These are phyloP conservation scores for Epichloe bromicola DNA, from an alignment of 2,329 filamentous ascomycete genomes.

Conservation along the genomic window DNA sequence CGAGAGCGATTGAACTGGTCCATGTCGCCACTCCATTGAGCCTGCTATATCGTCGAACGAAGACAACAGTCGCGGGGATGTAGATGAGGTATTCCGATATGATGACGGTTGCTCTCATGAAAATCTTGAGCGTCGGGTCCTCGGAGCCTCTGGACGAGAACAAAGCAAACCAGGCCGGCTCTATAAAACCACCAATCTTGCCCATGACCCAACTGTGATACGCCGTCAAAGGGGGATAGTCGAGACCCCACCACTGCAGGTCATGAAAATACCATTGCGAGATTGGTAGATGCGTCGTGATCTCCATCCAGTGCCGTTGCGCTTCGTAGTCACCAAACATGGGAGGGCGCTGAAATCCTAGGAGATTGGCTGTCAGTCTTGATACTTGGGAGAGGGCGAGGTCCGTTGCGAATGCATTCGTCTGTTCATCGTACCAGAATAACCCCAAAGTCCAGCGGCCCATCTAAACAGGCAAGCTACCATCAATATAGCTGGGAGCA, in stretches of 20 bases:
- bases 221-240: conserved; percentile 96
- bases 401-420: neutral
- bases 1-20: conserved; percentile 73
- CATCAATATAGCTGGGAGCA: conserved; percentile 80
- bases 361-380: neutral
- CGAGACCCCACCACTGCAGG: conserved; percentile 91
- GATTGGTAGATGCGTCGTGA: conserved; percentile 77
- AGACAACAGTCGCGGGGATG: conserved; percentile 73
- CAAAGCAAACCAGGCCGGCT: conserved; percentile 79
- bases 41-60: conserved; percentile 68
- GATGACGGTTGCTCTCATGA: conserved; percentile 88
- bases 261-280: conserved; percentile 98
- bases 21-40: conserved; percentile 66
- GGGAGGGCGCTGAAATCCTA: conserved; percentile 68
- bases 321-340: conserved; percentile 98
- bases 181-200: conserved; percentile 65
- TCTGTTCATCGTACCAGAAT: conserved; percentile 53
- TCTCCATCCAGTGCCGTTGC: conserved; percentile 97
- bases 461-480: conserved; percentile 82
- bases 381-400: neutral
- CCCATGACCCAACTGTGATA: conserved; percentile 97
- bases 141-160: conserved; percentile 71
- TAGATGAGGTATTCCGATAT: conserved; percentile 85
- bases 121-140: conserved; percentile 71
- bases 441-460: conserved; percentile 86